Evolutionary conservation across 2,329 filamentous ascomycete species (phyloP).

Genomic region (Aspergillus nomiae): DNA sequence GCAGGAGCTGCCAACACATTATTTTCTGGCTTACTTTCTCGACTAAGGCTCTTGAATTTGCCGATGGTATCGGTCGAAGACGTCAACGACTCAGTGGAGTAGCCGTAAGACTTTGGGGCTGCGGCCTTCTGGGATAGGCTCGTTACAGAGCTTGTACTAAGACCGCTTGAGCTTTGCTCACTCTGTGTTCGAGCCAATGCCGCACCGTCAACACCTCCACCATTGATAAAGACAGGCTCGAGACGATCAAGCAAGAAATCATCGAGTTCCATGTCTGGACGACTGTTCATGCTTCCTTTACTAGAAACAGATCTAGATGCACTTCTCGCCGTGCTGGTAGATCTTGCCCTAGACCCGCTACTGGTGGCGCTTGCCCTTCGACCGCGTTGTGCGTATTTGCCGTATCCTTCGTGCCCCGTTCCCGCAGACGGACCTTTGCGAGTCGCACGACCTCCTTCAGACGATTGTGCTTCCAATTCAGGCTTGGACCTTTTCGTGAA

Average conservation of each 20-base stretch:
- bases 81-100: constrained; percentile 38
- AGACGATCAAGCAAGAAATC: constrained; percentile 51
- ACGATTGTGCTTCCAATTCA: constrained; percentile 48
- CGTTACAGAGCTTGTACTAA: constrained; percentile 33
- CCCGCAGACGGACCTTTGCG: constrained; percentile 84
- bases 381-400: constrained; percentile 49
- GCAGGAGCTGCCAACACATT: background rate
- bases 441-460: constrained; percentile 54
- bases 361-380: constrained; percentile 46
- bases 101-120: constrained; percentile 28
- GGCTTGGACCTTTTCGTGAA: constrained; percentile 74
- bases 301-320: constrained; percentile 36
- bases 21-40: background rate
- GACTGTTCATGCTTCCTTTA: constrained; percentile 45
- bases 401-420: constrained; percentile 80
- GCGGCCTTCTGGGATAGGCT: constrained; percentile 24
- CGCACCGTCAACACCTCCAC: constrained; percentile 42
- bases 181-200: constrained; percentile 41
- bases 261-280: constrained; percentile 48
- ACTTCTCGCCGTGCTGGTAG: constrained; percentile 43
- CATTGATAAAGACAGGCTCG: constrained; percentile 53
- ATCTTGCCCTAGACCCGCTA: constrained; percentile 42
- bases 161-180: constrained; percentile 40
- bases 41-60: constrained; percentile 8
- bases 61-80: constrained; percentile 27